A percentile compares a stretch with the other conserved stretches of the same genome.
Evolutionary conservation across 2,329 filamentous ascomycete genomes (phyloP).

Genomic region (Exophiala bonariae): DNA sequence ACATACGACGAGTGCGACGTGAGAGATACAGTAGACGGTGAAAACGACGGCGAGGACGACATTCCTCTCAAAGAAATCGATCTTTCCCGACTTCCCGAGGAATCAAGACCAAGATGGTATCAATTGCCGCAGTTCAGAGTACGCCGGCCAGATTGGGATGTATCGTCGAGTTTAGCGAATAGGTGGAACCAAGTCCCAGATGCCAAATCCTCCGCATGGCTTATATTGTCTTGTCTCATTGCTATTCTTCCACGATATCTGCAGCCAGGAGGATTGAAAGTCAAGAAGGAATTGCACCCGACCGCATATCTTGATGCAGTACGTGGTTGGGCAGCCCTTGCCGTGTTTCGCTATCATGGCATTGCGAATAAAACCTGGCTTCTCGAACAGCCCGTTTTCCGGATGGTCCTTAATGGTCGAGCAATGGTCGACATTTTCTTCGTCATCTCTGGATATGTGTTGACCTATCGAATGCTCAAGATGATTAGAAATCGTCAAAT

Average conservation of each 20-base stretch:
- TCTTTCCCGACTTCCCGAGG: neutral
- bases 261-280: slow-evolving; percentile 8
- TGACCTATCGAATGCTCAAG: slow-evolving; percentile 41
- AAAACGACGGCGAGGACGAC: neutral
- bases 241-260: slow-evolving; percentile 11
- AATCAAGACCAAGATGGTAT: slow-evolving; percentile 14
- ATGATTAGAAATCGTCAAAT: slow-evolving; percentile 17
- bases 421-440: slow-evolving; percentile 48
- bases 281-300: slow-evolving; percentile 16
- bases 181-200: slow-evolving; percentile 1
- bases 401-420: slow-evolving; percentile 18
- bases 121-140: slow-evolving; percentile 8
- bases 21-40: neutral
- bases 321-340: slow-evolving; percentile 29
- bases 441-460: slow-evolving; percentile 49
- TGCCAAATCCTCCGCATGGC: slow-evolving; percentile 2
- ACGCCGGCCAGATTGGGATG: slow-evolving; percentile 2
- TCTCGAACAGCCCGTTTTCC: slow-evolving; percentile 14
- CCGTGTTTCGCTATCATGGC: slow-evolving; percentile 18
- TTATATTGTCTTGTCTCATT: slow-evolving; percentile 7
- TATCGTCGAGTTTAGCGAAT: neutral
- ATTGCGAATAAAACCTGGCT: slow-evolving; percentile 18
- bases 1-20: neutral
- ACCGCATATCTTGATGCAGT: slow-evolving; percentile 32
- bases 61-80: slow-evolving; percentile 15